Base-by-base conservation (phyloP, 129 eudicot genomes). In the Artemisia argyi region DNA sequence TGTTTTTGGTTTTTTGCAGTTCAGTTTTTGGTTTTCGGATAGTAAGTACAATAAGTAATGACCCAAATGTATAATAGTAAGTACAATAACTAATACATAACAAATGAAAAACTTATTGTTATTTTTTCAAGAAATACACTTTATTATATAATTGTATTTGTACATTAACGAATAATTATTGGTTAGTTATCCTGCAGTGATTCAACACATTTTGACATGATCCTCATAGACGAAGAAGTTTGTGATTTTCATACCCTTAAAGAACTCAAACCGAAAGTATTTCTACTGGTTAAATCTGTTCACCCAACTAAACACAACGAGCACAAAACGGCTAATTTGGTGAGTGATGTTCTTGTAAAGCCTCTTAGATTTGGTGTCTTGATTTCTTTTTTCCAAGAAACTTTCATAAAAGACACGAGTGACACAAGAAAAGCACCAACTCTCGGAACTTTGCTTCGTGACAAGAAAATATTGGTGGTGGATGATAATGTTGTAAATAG, bases 401-500 rank as follows among this genome's bases (percentile, higher is more conserved):
- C 87, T 11, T 61, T 79, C 63, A 63, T 66, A 16, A 66, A 82
- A 76, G 75, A 81, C 69, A 30, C 75, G 39, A 8, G 44, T 65
- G 17, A 70, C 73, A n/a, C n/a, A 59, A 73, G 53, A 46, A 83
- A 83, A 79, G 89, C 86, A 32, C 61, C 82, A 11, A 82, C 79
- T 62, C 82, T 90, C 0, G 84, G 84, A 65, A 88, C 24, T 63
- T 77, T 94, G 46, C 79, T 94, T 18, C 83, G 66, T 22, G 81
- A 80, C 50, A 94, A 73, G 51, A 70, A 66, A 26, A 88, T 94
- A 35, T 80, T 94, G 81, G 99, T 94, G 73, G 99, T 94, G 42
- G 99, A 94, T 78, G 99, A 90, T 72, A 88, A 90, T 75, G 63
- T 44, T 61, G 99, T 94, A 5, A 94, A 90, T 65, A 78, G 93